Evolutionary conservation across 257 asterid species (phyloP).

Genomic region (Penstemon newberryi): DNA sequence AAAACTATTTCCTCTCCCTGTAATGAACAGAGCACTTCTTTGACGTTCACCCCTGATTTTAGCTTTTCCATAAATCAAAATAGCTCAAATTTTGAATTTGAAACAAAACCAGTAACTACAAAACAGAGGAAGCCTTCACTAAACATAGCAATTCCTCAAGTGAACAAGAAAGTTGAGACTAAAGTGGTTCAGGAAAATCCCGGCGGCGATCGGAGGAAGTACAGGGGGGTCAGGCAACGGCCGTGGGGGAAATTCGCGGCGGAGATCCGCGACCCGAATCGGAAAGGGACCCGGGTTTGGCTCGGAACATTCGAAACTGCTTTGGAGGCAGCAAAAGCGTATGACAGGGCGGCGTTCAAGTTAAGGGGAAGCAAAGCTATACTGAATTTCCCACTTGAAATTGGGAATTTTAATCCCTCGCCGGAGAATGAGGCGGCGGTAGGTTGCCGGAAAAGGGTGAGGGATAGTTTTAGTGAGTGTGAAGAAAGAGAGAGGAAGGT

Average conservation of each 20-base stretch:
- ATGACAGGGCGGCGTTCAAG: slow-evolving; percentile 76
- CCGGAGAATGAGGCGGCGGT: slow-evolving; percentile 26
- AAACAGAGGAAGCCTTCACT: slow-evolving; percentile 57
- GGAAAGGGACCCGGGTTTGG: slow-evolving; percentile 73
- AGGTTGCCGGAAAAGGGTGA: slow-evolving; percentile 48
- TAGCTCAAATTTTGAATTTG: slow-evolving; percentile 32
- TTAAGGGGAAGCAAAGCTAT: slow-evolving; percentile 70
- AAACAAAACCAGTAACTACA: slow-evolving; percentile 31
- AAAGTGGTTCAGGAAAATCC: slow-evolving; percentile 20
- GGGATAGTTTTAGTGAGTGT: slow-evolving; percentile 29
- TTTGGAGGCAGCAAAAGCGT: slow-evolving; percentile 69
- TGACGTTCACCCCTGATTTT: slow-evolving; percentile 18
- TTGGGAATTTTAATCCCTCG: slow-evolving; percentile 32
- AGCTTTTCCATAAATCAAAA: slow-evolving; percentile 22
- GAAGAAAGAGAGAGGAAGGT: slow-evolving; percentile 42
- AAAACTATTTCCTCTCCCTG: slow-evolving; percentile 12
- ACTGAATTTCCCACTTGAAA: slow-evolving; percentile 76
- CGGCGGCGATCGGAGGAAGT: slow-evolving; percentile 47
- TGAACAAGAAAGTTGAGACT: slow-evolving; percentile 16
- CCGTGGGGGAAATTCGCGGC: slow-evolving; percentile 82
- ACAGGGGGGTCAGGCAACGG: slow-evolving; percentile 66
- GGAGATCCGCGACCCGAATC: slow-evolving; percentile 73
- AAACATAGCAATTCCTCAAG: slow-evolving; percentile 60
- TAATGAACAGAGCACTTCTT: slow-evolving; percentile 12
- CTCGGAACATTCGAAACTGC: slow-evolving; percentile 74